Conservation (phyloP, 805 yeast genomes). For the Starmera amethionina region DNA sequence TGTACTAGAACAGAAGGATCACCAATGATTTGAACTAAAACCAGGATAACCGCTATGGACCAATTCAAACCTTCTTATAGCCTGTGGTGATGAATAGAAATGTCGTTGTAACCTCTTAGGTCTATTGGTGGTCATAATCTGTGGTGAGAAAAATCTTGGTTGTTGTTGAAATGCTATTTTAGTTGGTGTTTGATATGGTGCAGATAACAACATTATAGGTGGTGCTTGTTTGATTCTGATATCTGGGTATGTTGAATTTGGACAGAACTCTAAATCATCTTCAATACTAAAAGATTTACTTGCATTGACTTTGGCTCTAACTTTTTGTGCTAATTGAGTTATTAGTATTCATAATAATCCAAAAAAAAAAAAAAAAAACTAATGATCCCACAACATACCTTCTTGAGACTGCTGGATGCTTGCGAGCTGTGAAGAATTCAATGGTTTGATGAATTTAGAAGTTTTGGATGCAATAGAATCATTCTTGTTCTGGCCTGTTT, state of each 20-base stretch:
- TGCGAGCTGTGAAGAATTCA: slow-evolving; percentile 6
- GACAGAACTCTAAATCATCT: slow-evolving; percentile 67
- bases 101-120: not conserved
- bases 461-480: no score
- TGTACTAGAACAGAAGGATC: not conserved
- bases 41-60: not conserved
- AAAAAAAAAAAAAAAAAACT: no score
- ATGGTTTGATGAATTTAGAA: not conserved
- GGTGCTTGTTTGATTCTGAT: not conserved
- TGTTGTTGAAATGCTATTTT: not conserved
- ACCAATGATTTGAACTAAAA: not conserved
- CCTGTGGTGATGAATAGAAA: not conserved
- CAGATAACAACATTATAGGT: not conserved
- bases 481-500: no score
- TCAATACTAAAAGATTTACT: slow-evolving; percentile 63
- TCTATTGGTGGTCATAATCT: not conserved
- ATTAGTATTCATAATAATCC: not conserved
- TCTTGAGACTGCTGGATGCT: slow-evolving; percentile 5
- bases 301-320: slow-evolving; percentile 44
- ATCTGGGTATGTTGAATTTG: slow-evolving; percentile 18
- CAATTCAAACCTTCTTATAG: not conserved
- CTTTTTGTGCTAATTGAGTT: slow-evolving; percentile 15
- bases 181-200: slow-evolving; percentile 2
- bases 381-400: no score
- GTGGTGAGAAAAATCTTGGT: slow-evolving; percentile 1